A percentile compares a stretch with the other conserved stretches of the same genome.
Evolutionary conservation across 495 filamentous ascomycete species (phyloP).

Genomic region (Glonium stellatum): DNA sequence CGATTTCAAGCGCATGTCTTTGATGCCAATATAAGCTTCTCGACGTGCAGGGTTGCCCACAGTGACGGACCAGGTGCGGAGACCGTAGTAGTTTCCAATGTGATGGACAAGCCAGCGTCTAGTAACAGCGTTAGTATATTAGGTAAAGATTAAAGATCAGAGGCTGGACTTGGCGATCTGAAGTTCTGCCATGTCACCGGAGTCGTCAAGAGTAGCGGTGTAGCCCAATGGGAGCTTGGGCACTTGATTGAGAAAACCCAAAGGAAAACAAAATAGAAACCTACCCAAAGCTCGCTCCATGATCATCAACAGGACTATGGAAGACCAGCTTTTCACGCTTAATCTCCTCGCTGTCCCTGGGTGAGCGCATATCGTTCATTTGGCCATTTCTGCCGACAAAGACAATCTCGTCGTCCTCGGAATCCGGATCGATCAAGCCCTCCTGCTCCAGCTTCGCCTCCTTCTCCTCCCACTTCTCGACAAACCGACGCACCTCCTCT

Average conservation of each 20-base stretch:
- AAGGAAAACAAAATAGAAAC: conserved; percentile 28
- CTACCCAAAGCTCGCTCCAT: conserved; percentile 73
- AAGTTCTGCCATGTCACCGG: too few species aligned
- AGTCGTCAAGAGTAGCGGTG: too few species aligned
- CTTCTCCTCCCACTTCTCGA: conserved; percentile 33
- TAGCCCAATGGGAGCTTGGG: too few species aligned
- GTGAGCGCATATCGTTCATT: conserved; percentile 56
- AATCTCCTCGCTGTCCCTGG: conserved; percentile 30
- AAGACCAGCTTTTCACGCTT: conserved; percentile 60
- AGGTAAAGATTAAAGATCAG: neutral
- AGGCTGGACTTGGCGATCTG: neutral
- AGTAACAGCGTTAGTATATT: conserved; percentile 17
- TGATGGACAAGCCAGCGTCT: conserved; percentile 92
- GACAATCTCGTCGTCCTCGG: conserved; percentile 85
- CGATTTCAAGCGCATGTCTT: conserved; percentile 25
- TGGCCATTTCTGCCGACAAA: conserved; percentile 75
- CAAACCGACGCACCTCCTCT: conserved; percentile 32
- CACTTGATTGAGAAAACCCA: too few species aligned
- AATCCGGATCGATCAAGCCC: conserved; percentile 47
- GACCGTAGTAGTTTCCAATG: conserved; percentile 86
- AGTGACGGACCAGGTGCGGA: conserved; percentile 76
- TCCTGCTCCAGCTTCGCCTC: conserved; percentile 40
- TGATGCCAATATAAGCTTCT: conserved; percentile 84
- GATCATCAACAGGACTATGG: conserved; percentile 65
- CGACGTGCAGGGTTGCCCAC: conserved; percentile 66